phyloP scores from a whole-genome alignment of 202 grass and related monocot species.

The Setaria italica region DNA sequence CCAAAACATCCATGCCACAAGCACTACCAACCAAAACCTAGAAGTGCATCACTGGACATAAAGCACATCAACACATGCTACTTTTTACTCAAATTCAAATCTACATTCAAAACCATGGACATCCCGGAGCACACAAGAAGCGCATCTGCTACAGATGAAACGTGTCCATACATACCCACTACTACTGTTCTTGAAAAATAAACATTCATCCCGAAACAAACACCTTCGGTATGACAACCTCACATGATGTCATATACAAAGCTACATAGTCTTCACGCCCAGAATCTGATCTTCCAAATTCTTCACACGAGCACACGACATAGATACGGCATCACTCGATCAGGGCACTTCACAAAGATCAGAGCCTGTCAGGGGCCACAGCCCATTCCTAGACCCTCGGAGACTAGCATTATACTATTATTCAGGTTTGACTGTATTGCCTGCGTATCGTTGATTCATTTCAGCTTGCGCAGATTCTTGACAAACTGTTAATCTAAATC shows the following conservation, averaged over 20 bases:
- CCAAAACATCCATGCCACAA: neutral
- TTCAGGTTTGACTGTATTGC: neutral
- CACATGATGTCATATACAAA: neutral
- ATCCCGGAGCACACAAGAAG: neutral
- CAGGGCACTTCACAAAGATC: neutral
- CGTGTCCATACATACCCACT: neutral
- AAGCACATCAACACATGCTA: neutral
- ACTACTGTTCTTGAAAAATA: neutral
- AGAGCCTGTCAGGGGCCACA: neutral
- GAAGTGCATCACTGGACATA: neutral
- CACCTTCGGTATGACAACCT: neutral
- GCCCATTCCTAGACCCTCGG: neutral
- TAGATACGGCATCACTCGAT: neutral
- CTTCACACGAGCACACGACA: neutral
- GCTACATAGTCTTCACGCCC: neutral
- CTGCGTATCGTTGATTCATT: neutral
- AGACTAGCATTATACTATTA: neutral
- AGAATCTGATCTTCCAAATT: neutral
- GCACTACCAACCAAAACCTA: neutral
- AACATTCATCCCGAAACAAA: neutral
- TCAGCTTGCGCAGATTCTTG: neutral
- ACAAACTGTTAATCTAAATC: neutral
- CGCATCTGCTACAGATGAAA: neutral
- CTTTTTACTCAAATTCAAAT: constrained; percentile 33
- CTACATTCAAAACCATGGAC: neutral